Evolutionary conservation across 2,329 filamentous ascomycete species (phyloP).

Genomic region (Microsporum ferrugineum): DNA sequence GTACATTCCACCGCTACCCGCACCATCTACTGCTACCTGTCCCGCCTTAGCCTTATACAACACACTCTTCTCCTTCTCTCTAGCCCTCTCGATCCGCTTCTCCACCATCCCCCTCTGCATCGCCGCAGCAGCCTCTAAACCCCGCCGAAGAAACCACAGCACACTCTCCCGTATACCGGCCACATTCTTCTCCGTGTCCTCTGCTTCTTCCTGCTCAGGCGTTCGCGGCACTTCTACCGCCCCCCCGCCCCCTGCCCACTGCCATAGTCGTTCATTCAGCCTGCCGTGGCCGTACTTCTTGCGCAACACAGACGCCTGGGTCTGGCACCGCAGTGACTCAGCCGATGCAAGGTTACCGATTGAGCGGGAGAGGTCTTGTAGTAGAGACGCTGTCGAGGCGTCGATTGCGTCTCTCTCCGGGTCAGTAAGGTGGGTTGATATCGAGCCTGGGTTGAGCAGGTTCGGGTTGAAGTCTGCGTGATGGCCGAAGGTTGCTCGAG

Average conservation of each 20-base stretch:
- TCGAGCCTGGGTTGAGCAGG: constrained; percentile 16
- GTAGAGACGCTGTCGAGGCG: constrained; percentile 69
- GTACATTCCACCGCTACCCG: constrained; percentile 3
- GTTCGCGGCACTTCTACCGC: constrained; percentile 41
- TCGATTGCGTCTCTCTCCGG: constrained; percentile 77
- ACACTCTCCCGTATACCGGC: constrained; percentile 69
- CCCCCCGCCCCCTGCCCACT: constrained; percentile 44
- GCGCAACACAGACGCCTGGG: constrained; percentile 56
- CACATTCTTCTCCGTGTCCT: constrained; percentile 55
- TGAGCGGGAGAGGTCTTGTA: constrained; percentile 72
- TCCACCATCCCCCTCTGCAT: constrained; percentile 90
- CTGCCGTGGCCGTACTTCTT: constrained; percentile 53
- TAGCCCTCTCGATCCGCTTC: constrained; percentile 66
- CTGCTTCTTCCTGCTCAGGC: constrained; percentile 59
- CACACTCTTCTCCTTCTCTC: constrained; percentile 81
- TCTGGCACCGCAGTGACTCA: constrained; percentile 69
- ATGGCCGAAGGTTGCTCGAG: constrained; percentile 40
- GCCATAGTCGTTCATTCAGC: constrained; percentile 46
- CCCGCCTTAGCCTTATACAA: constrained; percentile 52
- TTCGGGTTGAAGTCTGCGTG: constrained; percentile 29
- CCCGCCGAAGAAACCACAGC: constrained; percentile 66
- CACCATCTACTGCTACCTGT: constrained; percentile 8
- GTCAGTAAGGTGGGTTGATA: constrained; percentile 54
- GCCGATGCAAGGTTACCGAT: constrained; percentile 71
- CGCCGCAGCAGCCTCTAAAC: constrained; percentile 62